phyloP scores from a whole-genome alignment of 2,329 filamentous ascomycete genomes.

The Pseudogymnoascus sp. region DNA sequence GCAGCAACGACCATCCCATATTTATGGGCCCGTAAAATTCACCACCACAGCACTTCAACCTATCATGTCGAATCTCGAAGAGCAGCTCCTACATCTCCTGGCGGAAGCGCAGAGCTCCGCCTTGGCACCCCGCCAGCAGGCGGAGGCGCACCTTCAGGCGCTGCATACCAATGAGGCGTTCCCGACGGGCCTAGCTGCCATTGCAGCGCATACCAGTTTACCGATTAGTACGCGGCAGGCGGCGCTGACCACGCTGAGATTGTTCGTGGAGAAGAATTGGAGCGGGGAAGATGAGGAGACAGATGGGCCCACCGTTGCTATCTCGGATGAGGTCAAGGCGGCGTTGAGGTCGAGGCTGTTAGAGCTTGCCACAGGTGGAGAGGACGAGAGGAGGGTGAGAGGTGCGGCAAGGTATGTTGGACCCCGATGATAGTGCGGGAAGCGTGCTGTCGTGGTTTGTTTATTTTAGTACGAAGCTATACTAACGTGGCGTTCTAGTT shows the following conservation, averaged over 20 bases:
- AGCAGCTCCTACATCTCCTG: conserved; percentile 83
- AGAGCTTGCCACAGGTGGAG: conserved; percentile 64
- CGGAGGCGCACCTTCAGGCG: conserved; percentile 52
- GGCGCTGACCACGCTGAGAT: conserved; percentile 71
- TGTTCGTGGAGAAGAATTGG: conserved; percentile 82
- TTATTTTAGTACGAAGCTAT: conserved; percentile 10
- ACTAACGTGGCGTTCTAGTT: conserved; percentile 35
- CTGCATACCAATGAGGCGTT: conserved; percentile 56
- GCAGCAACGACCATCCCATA: not conserved
- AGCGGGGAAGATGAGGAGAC: conserved; percentile 63
- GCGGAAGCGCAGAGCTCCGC: conserved; percentile 75
- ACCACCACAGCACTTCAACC: conserved; percentile 1
- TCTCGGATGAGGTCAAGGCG: conserved; percentile 66
- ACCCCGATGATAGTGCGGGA: not conserved
- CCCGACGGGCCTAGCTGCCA: conserved; percentile 70
- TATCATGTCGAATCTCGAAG: conserved; percentile 43
- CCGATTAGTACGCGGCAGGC: conserved; percentile 73
- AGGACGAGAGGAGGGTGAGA: conserved; percentile 77
- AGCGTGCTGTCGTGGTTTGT: not conserved
- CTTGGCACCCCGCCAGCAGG: conserved; percentile 72
- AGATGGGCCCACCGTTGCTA: conserved; percentile 47
- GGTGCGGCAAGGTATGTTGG: conserved; percentile 68
- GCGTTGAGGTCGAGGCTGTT: conserved; percentile 68
- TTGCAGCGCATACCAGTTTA: conserved; percentile 70
- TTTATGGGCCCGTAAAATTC: not conserved